Evolutionary conservation across 129 eudicot genomes (phyloP).

Genomic region (Saussurea involucrata): DNA sequence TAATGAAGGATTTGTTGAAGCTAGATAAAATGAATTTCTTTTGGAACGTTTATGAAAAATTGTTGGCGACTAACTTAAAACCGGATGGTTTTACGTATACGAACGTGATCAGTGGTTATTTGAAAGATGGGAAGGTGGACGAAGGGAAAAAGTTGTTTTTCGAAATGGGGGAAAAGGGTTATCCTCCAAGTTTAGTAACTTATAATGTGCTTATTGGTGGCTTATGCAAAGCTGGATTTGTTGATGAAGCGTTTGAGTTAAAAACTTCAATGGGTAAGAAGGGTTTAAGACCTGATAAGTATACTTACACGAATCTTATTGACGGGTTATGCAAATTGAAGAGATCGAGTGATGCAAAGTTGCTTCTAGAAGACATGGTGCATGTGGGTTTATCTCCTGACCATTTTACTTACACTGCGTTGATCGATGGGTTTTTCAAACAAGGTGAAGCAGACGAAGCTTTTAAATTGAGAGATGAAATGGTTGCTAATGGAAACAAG

Average conservation of each 20-base stretch:
- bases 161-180: constrained; percentile 61
- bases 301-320: constrained; percentile 55
- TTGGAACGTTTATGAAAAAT: constrained; percentile 53
- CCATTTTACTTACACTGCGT: constrained; percentile 45
- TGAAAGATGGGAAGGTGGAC: constrained; percentile 48
- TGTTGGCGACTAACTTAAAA: constrained; percentile 33
- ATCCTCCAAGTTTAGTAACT: constrained; percentile 48
- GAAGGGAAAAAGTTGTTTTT: constrained; percentile 42
- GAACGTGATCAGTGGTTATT: constrained; percentile 51
- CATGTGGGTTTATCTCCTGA: constrained; percentile 41
- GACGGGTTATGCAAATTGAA: constrained; percentile 60
- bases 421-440: constrained; percentile 73
- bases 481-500: constrained; percentile 14
- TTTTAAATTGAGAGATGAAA: constrained; percentile 32
- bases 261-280: constrained; percentile 48
- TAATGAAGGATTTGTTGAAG: constrained; percentile 56
- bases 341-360: constrained; percentile 55
- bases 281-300: constrained; percentile 58
- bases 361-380: constrained; percentile 54
- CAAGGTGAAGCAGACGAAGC: constrained; percentile 66
- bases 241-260: constrained; percentile 64
- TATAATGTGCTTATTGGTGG: constrained; percentile 64
- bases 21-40: constrained; percentile 45
- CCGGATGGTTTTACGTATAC: constrained; percentile 59
- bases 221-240: constrained; percentile 46